Percentiles rank a stretch among this genome's conserved stretches.
phyloP scores from a whole-genome alignment of 768 basidiomycete species.

The Boletus edulis region DNA sequence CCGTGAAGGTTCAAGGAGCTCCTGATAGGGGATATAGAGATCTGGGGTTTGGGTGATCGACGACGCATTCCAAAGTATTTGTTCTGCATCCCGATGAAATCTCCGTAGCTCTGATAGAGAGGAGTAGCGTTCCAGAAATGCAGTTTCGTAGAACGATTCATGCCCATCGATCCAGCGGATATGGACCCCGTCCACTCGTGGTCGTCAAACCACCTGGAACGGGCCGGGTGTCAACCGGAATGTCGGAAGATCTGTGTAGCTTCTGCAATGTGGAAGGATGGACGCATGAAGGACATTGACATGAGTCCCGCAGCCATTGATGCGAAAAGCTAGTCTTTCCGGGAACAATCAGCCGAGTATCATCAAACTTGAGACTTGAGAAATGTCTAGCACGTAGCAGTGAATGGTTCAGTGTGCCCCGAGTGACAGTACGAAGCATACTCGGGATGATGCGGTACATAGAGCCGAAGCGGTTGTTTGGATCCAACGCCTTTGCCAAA shows the following conservation, averaged over 20 bases:
- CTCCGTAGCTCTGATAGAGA: conserved; percentile 31
- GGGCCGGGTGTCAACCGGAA: conserved; percentile 51
- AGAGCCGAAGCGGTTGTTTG: conserved; percentile 22
- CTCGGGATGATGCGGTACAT: too few species aligned
- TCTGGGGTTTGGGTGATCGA: conserved; percentile 36
- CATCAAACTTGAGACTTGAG: conserved; percentile 11
- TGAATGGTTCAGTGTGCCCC: not conserved
- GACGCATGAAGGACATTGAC: conserved; percentile 67
- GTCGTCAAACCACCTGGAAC: conserved; percentile 40
- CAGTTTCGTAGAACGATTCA: conserved; percentile 47
- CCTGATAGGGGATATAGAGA: conserved; percentile 56
- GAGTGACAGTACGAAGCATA: conserved; percentile 7
- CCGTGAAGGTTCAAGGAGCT: conserved; percentile 42
- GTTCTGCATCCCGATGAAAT: conserved; percentile 46
- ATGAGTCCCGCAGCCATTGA: conserved; percentile 84
- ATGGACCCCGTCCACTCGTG: conserved; percentile 42
- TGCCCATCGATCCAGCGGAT: conserved; percentile 62
- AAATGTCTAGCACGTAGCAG: not conserved
- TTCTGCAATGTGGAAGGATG: conserved; percentile 82
- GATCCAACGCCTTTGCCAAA: conserved; percentile 31
- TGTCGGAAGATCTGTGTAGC: conserved; percentile 65
- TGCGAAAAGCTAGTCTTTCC: conserved; percentile 54
- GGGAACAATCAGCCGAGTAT: conserved; percentile 14
- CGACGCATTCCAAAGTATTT: conserved; percentile 44
- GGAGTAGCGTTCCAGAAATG: conserved; percentile 52